A percentile compares a stretch with the other conserved stretches of the same genome.
phyloP scores from a whole-genome alignment of 768 basidiomycete species.

The Strobilomyces dryophilus region DNA sequence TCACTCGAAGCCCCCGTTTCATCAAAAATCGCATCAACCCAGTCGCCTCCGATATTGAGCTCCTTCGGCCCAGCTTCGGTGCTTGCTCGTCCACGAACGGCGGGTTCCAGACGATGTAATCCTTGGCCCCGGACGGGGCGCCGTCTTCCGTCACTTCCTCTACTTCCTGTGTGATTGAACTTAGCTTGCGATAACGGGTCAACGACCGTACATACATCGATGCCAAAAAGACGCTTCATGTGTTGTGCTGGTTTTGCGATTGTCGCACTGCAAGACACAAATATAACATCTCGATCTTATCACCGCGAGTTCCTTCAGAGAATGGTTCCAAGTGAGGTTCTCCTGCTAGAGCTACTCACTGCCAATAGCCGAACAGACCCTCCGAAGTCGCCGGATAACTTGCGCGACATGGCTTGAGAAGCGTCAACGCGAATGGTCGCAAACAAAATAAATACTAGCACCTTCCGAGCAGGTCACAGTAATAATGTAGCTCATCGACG shows the following conservation, averaged over 20 bases:
- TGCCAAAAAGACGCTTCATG: constrained; percentile 73
- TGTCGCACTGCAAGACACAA: constrained; percentile 88
- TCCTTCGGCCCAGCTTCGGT: constrained; percentile 49
- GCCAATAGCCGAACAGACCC: constrained; percentile 73
- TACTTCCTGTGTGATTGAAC: constrained; percentile 39
- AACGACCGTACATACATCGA: constrained; percentile 36
- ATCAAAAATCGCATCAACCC: constrained; percentile 74
- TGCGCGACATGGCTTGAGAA: constrained; percentile 69
- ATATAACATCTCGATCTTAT: constrained; percentile 49
- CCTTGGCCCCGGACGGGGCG: constrained; percentile 75
- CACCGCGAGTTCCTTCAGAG: not conserved
- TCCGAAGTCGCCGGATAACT: constrained; percentile 69
- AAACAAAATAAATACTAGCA: constrained; percentile 18
- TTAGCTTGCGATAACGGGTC: not conserved
- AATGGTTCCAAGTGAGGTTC: not conserved
- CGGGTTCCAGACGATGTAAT: constrained; percentile 77
- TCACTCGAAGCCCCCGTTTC: constrained; percentile 74
- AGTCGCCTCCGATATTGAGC: constrained; percentile 65
- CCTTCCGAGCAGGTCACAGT: constrained; percentile 79
- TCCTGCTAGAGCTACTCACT: constrained; percentile 42
- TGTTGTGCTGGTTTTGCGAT: constrained; percentile 71
- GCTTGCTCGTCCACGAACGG: constrained; percentile 53
- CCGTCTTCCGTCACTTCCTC: constrained; percentile 75
- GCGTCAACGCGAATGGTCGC: not conserved
- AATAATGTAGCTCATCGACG: constrained; percentile 87